A percentile compares a stretch with the other conserved stretches of the same genome.
These are phyloP conservation scores for Dimocarpus longan DNA, from an alignment of 345 rosid genomes.

Conservation along the genomic window DNA sequence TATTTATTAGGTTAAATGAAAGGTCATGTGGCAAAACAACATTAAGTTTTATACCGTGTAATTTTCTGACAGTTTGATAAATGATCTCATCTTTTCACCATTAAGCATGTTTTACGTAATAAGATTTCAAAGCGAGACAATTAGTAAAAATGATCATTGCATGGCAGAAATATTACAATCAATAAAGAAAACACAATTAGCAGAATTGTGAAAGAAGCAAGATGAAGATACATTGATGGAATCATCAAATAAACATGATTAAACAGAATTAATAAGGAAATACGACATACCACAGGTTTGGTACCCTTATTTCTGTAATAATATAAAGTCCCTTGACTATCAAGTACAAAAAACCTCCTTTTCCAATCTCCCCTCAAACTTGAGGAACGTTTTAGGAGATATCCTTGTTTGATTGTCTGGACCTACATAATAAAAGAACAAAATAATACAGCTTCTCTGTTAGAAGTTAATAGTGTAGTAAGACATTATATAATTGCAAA, in stretches of 20 bases:
- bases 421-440: slow-evolving; percentile 38
- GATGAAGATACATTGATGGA: slow-evolving; percentile 3
- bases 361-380: slow-evolving; percentile 78
- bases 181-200: background rate
- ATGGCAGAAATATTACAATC: background rate
- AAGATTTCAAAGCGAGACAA: background rate
- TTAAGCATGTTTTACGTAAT: background rate
- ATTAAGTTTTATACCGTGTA: background rate
- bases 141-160: background rate
- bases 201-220: background rate
- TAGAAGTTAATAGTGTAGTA: slow-evolving; percentile 8
- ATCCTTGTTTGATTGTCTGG: slow-evolving; percentile 73
- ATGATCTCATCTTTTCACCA: background rate
- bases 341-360: slow-evolving; percentile 85
- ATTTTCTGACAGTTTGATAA: background rate
- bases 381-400: slow-evolving; percentile 77
- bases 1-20: background rate
- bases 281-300: slow-evolving; percentile 55
- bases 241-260: slow-evolving; percentile 13
- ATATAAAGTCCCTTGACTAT: slow-evolving; percentile 74
- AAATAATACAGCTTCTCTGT: slow-evolving; percentile 6
- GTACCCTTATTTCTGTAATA: slow-evolving; percentile 69
- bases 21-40: background rate
- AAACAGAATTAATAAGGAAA: background rate
- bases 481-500: slow-evolving; percentile 6